A percentile compares a stretch with the other conserved stretches of the same genome.
Conservation (phyloP, 2,329 filamentous ascomycete genomes). For the Aspergillus sergii region DNA sequence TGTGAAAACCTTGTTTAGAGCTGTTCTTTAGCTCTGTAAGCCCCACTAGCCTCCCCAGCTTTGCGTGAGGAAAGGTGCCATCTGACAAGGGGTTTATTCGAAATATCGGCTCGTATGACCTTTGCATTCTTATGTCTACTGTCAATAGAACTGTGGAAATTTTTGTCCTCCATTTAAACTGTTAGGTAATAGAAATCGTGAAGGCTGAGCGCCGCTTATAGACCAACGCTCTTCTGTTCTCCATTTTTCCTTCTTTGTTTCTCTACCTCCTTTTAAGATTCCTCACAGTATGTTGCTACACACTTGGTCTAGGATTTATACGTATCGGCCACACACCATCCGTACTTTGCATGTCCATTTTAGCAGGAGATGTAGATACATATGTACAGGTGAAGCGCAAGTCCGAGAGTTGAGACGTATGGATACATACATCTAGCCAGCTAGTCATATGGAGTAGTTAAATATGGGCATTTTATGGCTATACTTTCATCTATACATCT, state of each 20-base stretch:
- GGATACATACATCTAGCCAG: background rate
- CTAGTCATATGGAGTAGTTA: fast-evolving
- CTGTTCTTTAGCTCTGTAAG: background rate
- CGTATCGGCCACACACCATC: background rate
- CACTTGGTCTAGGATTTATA: background rate
- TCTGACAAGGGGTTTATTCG: background rate
- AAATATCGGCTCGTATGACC: background rate
- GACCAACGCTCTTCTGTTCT: background rate
- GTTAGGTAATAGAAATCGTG: background rate
- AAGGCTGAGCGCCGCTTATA: background rate
- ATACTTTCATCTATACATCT: too few species aligned
- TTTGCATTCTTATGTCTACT: background rate
- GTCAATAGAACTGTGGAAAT: background rate
- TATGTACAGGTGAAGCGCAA: background rate
- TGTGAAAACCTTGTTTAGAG: background rate
- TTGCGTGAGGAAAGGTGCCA: background rate
- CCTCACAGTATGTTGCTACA: background rate
- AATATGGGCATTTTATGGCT: fast-evolving
- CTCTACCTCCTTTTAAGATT: background rate
- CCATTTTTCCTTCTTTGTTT: background rate
- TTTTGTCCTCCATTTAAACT: background rate
- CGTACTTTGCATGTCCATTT: background rate
- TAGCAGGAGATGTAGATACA: background rate
- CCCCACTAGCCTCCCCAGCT: background rate
- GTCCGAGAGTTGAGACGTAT: background rate